Percentiles rank a stretch among this genome's conserved stretches.
phyloP scores from a whole-genome alignment of 2,329 filamentous ascomycete genomes.

The Cladophialophora immunda region DNA sequence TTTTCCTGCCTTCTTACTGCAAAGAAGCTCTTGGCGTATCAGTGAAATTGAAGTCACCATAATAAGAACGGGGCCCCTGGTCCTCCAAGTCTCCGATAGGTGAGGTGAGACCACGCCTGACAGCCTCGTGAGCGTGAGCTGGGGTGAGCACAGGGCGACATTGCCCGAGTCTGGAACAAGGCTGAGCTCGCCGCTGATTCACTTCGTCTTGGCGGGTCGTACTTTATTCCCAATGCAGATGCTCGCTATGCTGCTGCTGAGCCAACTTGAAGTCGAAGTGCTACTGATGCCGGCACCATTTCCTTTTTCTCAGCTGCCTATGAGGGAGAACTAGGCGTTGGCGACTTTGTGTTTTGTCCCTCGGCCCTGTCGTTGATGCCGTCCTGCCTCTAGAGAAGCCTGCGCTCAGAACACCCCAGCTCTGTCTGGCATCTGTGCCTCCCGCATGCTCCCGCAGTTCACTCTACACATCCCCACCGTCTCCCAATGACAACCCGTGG shows the following conservation, averaged over 20 bases:
- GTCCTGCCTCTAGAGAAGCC: background rate
- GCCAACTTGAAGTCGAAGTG: background rate
- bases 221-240: background rate
- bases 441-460: constrained; percentile 30
- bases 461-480: constrained; percentile 9
- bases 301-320: background rate
- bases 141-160: background rate
- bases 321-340: background rate
- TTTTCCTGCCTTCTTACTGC: too few relatives aligned
- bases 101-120: too few relatives aligned
- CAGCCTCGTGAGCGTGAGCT: too few relatives aligned
- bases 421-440: background rate
- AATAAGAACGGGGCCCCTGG: too few relatives aligned
- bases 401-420: background rate
- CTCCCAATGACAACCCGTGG: constrained; percentile 74
- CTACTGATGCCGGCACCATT: background rate
- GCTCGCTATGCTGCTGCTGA: background rate
- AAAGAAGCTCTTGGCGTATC: too few relatives aligned
- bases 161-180: background rate
- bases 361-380: background rate
- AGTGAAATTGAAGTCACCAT: too few relatives aligned
- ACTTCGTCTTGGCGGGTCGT: background rate
- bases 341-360: background rate
- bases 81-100: too few relatives aligned
- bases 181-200: background rate